These are phyloP conservation scores for Blastobotrys capitulatus DNA, from an alignment of 1,139 yeast genomes.

Conservation along the genomic window DNA sequence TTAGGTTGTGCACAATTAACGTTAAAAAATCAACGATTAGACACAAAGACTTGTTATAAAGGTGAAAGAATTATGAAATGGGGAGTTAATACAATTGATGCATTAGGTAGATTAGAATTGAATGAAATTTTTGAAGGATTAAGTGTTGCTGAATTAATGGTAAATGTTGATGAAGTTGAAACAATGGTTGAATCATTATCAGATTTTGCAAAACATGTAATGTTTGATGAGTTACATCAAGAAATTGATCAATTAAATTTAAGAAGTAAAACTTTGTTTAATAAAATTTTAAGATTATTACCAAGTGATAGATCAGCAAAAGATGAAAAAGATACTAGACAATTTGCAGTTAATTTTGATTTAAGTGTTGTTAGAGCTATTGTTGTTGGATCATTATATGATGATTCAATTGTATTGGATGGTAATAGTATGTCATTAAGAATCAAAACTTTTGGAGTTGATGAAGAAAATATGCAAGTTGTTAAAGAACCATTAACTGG, in stretches of 20 bases:
- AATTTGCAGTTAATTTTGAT: conserved; percentile 8
- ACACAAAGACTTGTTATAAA: neutral
- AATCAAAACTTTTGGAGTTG: conserved; percentile 9
- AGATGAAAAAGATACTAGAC: neutral
- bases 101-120: conserved; percentile 11
- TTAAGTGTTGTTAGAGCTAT: conserved; percentile 7
- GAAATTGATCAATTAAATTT: neutral
- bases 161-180: conserved; percentile 9
- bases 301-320: neutral
- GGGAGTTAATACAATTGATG: conserved; percentile 1
- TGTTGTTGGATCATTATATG: conserved; percentile 2
- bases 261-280: neutral
- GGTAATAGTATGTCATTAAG: conserved; percentile 6
- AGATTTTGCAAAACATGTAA: conserved; percentile 2
- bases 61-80: conserved; percentile 1
- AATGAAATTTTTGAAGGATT: conserved; percentile 4
- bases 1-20: conserved; percentile 8
- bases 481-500: conserved; percentile 4
- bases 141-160: conserved; percentile 8
- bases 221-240: neutral
- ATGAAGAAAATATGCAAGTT: conserved; percentile 4
- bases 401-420: conserved; percentile 8
- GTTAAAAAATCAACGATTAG: conserved; percentile 7
- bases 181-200: conserved; percentile 1
- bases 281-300: neutral